Base-by-base conservation (phyloP, 495 filamentous ascomycete species). In the Bombardia bombarda region DNA sequence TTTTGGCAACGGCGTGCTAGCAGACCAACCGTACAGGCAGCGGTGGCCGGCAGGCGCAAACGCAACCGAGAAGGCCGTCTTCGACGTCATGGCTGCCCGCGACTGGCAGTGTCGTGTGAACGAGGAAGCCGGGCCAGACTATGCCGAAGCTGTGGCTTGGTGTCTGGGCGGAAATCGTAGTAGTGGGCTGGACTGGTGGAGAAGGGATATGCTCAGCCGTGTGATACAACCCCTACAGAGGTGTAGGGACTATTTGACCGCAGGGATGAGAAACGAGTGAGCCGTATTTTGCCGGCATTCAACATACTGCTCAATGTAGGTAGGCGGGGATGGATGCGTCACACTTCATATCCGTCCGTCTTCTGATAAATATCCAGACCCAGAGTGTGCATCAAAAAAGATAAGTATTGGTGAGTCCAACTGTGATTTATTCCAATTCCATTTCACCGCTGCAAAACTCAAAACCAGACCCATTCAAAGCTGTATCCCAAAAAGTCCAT, bases 61-160 rank as follows among this genome's bases (percentile, higher is more conserved):
- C 9, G 36, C 32, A 0, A 2, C 38, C 1, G 22, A 33, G 26
- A 14, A 24, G 4, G 22, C 26, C 1, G 4, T 46, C 9, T 40
- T 40, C 1, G 36, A 46, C 22, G 18, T 46, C 3, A 3, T 10
- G 7, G 43, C 37, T 1, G 43, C 37, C 0, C n/a, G 17, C 1
- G 37, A 40, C 22, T 46, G 20, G 37, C 20, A 33, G 21, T 32
- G 47, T 2, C 38, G 45, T 13, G 64, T 61, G 0, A 36, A 45
- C 9, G 62, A 61, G 1, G 64, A 67, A 45, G 61, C 57, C 0
- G 64, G 66, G 0, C 36, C 38, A 1, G 64, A 63, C 17, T 67
- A 59, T 42, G 48, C 52, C 12, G 42, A 54, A 1, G 64, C 65
- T 3, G 55, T 65, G 3, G 41, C 51, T 19, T 66, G 64, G 66